These are phyloP conservation scores for Echeveria elegans DNA, from an alignment of 164 flowering plant genomes.

Conservation along the genomic window DNA sequence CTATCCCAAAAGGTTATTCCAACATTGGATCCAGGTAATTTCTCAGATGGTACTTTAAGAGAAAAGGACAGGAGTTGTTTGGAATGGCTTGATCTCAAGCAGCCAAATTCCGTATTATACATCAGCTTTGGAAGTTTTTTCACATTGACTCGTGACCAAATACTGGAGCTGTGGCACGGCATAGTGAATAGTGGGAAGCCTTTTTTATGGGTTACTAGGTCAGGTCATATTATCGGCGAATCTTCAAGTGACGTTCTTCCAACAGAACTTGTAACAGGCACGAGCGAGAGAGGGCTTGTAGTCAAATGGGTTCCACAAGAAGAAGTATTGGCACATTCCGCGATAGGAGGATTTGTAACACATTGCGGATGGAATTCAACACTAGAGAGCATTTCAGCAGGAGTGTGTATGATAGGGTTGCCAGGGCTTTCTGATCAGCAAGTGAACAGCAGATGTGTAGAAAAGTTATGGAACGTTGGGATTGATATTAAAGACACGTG, in stretches of 20 bases:
- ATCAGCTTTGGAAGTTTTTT: slow-evolving; percentile 23
- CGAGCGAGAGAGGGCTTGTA: slow-evolving; percentile 11
- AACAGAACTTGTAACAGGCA: background rate
- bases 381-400: slow-evolving; percentile 15
- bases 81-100: slow-evolving; percentile 20
- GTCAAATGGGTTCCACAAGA: slow-evolving; percentile 23
- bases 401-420: slow-evolving; percentile 15
- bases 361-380: slow-evolving; percentile 13
- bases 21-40: background rate
- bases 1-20: background rate
- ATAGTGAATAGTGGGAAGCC: slow-evolving; percentile 13
- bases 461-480: slow-evolving; percentile 16
- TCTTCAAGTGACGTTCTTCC: slow-evolving; percentile 6
- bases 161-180: slow-evolving; percentile 14
- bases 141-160: slow-evolving; percentile 3
- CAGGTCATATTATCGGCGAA: slow-evolving; percentile 8
- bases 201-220: slow-evolving; percentile 18
- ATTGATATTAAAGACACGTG: slow-evolving; percentile 17
- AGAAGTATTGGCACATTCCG: slow-evolving; percentile 16
- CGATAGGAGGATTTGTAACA: slow-evolving; percentile 15
- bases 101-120: slow-evolving; percentile 16
- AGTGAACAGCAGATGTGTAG: slow-evolving; percentile 18
- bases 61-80: slow-evolving; percentile 21
- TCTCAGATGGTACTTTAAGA: slow-evolving; percentile 2
- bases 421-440: slow-evolving; percentile 15